phyloP scores from a whole-genome alignment of 176 grass and related monocot genomes.

The Alopecurus myosuroides region DNA sequence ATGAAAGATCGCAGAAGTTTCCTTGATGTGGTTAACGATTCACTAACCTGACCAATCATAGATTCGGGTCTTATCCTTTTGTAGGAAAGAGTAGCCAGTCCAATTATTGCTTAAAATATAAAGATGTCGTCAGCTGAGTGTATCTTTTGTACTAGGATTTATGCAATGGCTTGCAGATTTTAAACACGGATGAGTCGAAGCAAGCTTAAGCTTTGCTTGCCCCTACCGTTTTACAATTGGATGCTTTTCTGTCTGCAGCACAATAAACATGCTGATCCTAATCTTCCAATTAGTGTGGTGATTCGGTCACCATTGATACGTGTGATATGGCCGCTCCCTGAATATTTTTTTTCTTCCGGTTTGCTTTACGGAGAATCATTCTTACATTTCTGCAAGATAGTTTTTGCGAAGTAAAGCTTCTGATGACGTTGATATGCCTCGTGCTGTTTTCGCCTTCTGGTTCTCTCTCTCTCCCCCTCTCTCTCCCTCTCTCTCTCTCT shows the following conservation, averaged over 20 bases:
- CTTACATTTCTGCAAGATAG: not conserved
- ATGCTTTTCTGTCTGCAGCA: not conserved
- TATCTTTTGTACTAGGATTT: constrained; percentile 21
- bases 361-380: not conserved
- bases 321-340: not conserved
- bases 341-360: not conserved
- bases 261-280: not conserved
- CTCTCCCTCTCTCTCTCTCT: too few relatives aligned
- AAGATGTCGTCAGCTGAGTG: constrained; percentile 5
- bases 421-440: not conserved
- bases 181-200: constrained; percentile 13
- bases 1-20: not conserved
- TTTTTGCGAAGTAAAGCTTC: not conserved
- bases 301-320: not conserved
- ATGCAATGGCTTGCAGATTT: constrained; percentile 16
- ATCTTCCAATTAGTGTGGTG: not conserved
- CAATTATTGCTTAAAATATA: not conserved
- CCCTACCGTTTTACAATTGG: not conserved
- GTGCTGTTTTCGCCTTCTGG: too few relatives aligned
- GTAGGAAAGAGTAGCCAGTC: not conserved
- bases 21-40: constrained; percentile 23
- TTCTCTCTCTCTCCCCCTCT: too few relatives aligned
- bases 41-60: constrained; percentile 53
- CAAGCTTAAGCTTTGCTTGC: constrained; percentile 5
- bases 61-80: constrained; percentile 25